Base-by-base conservation (phyloP, 2,329 filamentous ascomycete species). In the Phialemoniopsis sp. region DNA sequence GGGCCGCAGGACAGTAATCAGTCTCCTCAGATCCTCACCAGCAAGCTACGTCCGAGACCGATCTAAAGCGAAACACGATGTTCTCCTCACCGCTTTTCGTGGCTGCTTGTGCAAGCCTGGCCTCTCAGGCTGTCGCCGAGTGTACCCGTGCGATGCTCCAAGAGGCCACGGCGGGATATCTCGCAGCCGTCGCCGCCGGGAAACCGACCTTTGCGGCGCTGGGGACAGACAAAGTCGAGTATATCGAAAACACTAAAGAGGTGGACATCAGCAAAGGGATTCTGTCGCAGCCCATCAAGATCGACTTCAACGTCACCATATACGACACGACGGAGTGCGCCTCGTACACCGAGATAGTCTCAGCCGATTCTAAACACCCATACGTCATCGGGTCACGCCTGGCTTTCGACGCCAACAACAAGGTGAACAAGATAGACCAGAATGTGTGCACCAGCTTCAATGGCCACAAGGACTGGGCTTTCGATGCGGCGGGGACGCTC, bases 361-460 rank as follows among this genome's bases (percentile, higher is more conserved):
- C 47, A 13, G 37, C 49, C 30, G 28, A 37, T 10, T 35, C 29
- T 31, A 43, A 41, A 40, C 45, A 44, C 32, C 46, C 48, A 13
- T 50, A 49, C 40, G 45, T 52, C 8, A 45, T 52, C 34, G 19
- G 40, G 18, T 41, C 42, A 17, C 46, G 46, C 8, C 29, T 52
- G 10, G 37, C 40, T 13, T 31, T 46, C 29, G 29, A 32, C 21
- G 28, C 32, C 29, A 47, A 45, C 37, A n/a, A n/a, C n/a, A 45
- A 45, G 32, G 36, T 43, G 18, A 30, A 14, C 8, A 13, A 8
- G 12, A 43, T 47, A 14, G 36, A 45, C 7, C 36, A 32, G 15
- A 35, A 40, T 19, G 43, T 47, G 12, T 37, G 31, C 14, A 44
- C 51, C 8, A 46, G 59, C 34, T 55, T 55, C 8, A 60, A 59